Conservation (phyloP, 169 alveolate genomes). For the Besnoitia besnoiti region DNA sequence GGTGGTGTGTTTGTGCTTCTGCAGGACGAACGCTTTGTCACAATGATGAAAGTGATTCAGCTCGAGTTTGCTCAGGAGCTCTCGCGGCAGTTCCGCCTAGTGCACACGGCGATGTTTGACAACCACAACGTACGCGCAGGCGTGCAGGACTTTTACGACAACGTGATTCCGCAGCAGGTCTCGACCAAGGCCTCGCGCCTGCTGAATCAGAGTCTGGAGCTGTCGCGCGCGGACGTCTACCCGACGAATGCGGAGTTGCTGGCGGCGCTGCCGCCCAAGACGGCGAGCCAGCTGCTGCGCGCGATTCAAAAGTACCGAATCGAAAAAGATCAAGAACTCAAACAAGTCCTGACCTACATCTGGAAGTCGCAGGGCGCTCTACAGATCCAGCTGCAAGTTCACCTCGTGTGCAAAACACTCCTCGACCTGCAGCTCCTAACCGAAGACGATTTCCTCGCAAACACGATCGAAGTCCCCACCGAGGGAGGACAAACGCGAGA, state of each 20-base stretch:
- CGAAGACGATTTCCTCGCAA: conserved; percentile 61
- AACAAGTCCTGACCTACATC: conserved; percentile 63
- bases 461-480: conserved; percentile 68
- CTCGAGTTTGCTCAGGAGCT: conserved; percentile 73
- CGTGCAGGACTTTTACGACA: conserved; percentile 72
- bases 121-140: conserved; percentile 67
- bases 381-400: conserved; percentile 72
- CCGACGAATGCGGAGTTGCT: conserved; percentile 65
- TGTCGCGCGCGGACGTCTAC: conserved; percentile 64
- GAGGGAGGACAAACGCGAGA: conserved; percentile 58
- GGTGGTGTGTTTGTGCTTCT: not conserved
- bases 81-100: conserved; percentile 70
- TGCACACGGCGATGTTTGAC: conserved; percentile 70
- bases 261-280: conserved; percentile 69
- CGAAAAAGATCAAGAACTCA: conserved; percentile 66
- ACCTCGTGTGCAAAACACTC: conserved; percentile 70
- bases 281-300: conserved; percentile 74
- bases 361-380: conserved; percentile 72
- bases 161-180: conserved; percentile 69
- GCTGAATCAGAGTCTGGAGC: conserved; percentile 67
- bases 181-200: conserved; percentile 72
- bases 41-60: conserved; percentile 70
- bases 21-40: conserved; percentile 65
- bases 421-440: conserved; percentile 67
- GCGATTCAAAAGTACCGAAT: conserved; percentile 70